Percentiles rank a stretch among this genome's conserved stretches.
Conservation (phyloP, 345 rosid species). For the Bretschneidera sinensis region DNA sequence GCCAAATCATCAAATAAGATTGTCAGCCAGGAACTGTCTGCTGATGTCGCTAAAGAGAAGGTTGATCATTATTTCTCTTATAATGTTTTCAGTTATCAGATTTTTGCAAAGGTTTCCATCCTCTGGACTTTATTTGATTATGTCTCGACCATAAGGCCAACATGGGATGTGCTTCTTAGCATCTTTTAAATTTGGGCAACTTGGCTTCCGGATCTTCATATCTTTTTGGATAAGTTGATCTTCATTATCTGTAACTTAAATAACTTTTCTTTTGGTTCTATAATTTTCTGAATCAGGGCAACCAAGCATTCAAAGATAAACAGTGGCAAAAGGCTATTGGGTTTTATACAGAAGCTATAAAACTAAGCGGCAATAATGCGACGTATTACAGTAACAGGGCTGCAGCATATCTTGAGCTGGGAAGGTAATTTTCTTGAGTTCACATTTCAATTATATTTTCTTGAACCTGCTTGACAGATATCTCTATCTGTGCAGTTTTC, state of each 20-base stretch:
- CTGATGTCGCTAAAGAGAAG: slow-evolving; percentile 94
- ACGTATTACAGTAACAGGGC: slow-evolving; percentile 95
- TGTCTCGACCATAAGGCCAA: too few relatives aligned
- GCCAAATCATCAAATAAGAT: slow-evolving; percentile 38
- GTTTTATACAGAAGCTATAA: slow-evolving; percentile 87
- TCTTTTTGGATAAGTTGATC: not conserved
- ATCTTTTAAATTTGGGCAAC: too few relatives aligned
- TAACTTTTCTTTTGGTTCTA: not conserved
- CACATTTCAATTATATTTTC: not conserved
- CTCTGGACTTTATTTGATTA: too few relatives aligned
- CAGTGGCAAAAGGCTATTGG: slow-evolving; percentile 83
- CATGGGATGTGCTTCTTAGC: too few relatives aligned
- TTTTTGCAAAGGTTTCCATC: too few relatives aligned
- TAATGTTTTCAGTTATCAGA: not conserved
- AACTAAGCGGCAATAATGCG: slow-evolving; percentile 66
- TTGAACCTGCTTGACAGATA: slow-evolving; percentile 12
- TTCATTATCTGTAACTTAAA: not conserved
- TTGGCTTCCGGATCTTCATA: too few relatives aligned
- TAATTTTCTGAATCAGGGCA: slow-evolving; percentile 49
- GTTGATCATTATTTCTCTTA: slow-evolving; percentile 27
- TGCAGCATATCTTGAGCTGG: slow-evolving; percentile 83
- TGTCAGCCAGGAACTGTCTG: slow-evolving; percentile 46
- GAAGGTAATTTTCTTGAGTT: slow-evolving; percentile 45
- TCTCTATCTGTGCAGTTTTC: slow-evolving; percentile 45
- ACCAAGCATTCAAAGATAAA: slow-evolving; percentile 86